Conservation (phyloP, 2,329 filamentous ascomycete genomes). For the Apiospora rasikravindrae region DNA sequence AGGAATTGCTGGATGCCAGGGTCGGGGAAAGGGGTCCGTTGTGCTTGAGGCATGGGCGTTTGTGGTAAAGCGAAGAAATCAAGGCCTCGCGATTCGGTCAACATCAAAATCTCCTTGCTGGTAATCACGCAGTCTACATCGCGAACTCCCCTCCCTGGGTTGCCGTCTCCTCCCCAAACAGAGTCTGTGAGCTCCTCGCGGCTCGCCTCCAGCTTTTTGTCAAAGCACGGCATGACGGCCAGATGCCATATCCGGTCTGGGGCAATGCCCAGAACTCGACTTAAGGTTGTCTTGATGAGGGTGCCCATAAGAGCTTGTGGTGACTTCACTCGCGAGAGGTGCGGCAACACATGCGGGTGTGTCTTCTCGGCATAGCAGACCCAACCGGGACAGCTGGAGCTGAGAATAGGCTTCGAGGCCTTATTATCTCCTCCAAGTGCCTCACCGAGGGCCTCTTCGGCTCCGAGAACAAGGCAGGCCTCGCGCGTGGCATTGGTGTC, state of each 20-base stretch:
- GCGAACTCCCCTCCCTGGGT: conserved; percentile 64
- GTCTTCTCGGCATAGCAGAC: conserved; percentile 99
- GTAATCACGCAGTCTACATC: conserved; percentile 99
- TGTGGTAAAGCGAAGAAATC: conserved; percentile 76
- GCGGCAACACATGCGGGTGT: conserved; percentile 88
- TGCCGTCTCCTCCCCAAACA: conserved; percentile 66
- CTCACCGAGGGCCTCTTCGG: conserved; percentile 68
- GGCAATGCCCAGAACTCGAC: conserved; percentile 71
- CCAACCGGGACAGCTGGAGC: conserved; percentile 95
- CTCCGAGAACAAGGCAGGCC: conserved; percentile 79
- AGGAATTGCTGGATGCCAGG: conserved; percentile 72
- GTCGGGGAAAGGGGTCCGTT: conserved; percentile 73
- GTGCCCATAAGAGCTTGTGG: conserved; percentile 92
- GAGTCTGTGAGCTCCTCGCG: conserved; percentile 87
- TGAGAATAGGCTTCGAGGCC: conserved; percentile 68
- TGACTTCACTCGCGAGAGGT: conserved; percentile 90
- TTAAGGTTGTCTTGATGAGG: conserved; percentile 84
- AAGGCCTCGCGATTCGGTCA: conserved; percentile 80
- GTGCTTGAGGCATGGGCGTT: conserved; percentile 52
- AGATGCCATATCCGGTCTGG: conserved; percentile 91
- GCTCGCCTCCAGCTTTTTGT: conserved; percentile 97
- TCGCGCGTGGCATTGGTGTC: conserved; percentile 88
- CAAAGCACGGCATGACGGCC: conserved; percentile 97
- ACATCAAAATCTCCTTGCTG: conserved; percentile 89
- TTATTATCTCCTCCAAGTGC: conserved; percentile 30